Evolutionary conservation across 495 filamentous ascomycete species (phyloP), one percentile per base, ranked within the genome.

Genomic region (Neurospora sp.): DNA sequence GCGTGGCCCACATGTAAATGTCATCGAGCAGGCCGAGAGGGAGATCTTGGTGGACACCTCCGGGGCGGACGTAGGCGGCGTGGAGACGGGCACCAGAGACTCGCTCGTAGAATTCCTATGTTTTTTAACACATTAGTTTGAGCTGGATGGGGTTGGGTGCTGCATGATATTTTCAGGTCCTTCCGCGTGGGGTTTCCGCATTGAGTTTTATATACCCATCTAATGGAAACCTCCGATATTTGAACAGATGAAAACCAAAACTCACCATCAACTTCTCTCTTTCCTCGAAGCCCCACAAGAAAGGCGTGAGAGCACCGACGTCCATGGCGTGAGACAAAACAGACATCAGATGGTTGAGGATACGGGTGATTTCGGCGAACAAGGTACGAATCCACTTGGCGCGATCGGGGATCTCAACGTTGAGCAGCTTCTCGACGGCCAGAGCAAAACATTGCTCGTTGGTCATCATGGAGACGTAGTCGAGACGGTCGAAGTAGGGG

Each of bases 381-480:
- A 99, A 16, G 37, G 95, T 98, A 68, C 96, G 89, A 80, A 99
- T 99, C 86, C 88, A 99, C 83, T 99, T 99, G 72, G 96, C 96
- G 74, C 96, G 87, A 68, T 94, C 91, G 38, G 96, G 96, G 76
- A 99, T 93, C 79, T 99, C 96, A 76, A 99, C 87, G 84, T 99
- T 99, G 78, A 99, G 83, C 69, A 99, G 87, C 89, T 98, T 99
- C 87, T 99, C 96, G 70, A 98, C 94, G 42, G 93, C 96, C 70
- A 99, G 86, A 14, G 93, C 89, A 81, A 91, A 99, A 78, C 95
- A 98, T 84, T 99, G 96, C 87, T 99, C 96, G 83, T 98, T 98
- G 74, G 96, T 98, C 96, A 98, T 99, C 96, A 99, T 99, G 81
- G 94, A 97, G 72, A 98, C 95, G 82, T 99, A 99, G 82, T 99